Evolutionary conservation across 768 basidiomycete species (phyloP).

Genomic region (Auriscalpium orientale): DNA sequence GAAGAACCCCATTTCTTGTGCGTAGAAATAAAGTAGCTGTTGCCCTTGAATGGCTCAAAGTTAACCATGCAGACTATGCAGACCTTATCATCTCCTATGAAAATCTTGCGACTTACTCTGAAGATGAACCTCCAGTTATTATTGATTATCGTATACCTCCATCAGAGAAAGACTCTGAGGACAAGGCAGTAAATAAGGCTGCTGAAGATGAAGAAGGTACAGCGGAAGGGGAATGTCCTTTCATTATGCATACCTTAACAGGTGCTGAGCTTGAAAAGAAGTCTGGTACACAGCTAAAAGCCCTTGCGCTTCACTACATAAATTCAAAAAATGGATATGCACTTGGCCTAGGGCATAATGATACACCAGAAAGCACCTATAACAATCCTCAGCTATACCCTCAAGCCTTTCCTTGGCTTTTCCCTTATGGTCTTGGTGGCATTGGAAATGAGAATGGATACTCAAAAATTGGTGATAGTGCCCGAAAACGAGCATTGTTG

Average conservation of each 20-base stretch:
- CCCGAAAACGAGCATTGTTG: conserved; percentile 19
- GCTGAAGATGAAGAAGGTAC: conserved; percentile 23
- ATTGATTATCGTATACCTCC: background rate
- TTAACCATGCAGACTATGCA: no score
- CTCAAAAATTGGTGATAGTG: conserved; percentile 20
- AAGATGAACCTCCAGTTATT: conserved; percentile 18
- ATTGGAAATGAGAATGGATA: conserved; percentile 17
- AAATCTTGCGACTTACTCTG: conserved; percentile 12
- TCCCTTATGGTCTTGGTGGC: conserved; percentile 33
- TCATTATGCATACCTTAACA: conserved; percentile 31
- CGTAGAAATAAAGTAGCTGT: conserved; percentile 2
- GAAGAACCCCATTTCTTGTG: conserved; percentile 17
- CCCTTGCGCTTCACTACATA: conserved; percentile 22
- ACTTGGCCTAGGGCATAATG: conserved; percentile 24
- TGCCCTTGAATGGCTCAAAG: background rate
- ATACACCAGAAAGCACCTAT: conserved; percentile 23
- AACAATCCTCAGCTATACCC: conserved; percentile 30
- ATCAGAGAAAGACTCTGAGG: background rate
- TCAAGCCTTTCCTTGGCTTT: conserved; percentile 34
- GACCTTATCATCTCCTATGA: conserved; percentile 12
- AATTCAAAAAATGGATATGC: conserved; percentile 16
- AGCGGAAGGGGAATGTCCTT: conserved; percentile 25
- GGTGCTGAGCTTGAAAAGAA: conserved; percentile 17
- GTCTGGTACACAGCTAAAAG: conserved; percentile 5
- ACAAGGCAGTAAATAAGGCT: conserved; percentile 18